Evolutionary conservation across 148 eudicot genomes (phyloP).

Genomic region (Salicornia ramosissima): DNA sequence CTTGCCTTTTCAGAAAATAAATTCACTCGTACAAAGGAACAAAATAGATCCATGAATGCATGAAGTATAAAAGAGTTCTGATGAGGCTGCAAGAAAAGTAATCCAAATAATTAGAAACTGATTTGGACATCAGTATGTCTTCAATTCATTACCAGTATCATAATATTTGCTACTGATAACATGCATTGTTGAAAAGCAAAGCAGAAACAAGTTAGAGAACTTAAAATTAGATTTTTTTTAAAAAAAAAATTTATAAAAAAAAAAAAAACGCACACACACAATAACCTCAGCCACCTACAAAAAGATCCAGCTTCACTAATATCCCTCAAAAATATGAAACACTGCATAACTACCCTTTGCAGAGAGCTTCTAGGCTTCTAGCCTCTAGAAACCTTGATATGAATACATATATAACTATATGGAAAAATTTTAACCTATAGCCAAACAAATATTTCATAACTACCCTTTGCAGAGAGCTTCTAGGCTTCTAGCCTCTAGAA

Average conservation of each 20-base stretch:
- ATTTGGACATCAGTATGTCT: constrained; percentile 2
- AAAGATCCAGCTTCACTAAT: background rate
- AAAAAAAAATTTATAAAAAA: background rate
- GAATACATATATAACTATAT: background rate
- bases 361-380: background rate
- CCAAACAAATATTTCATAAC: background rate
- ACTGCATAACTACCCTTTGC: background rate
- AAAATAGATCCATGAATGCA: constrained; percentile 97
- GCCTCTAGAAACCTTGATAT: background rate
- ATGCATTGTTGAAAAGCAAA: background rate
- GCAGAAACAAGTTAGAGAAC: background rate
- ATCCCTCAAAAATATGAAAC: background rate
- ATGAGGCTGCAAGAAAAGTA: constrained; percentile 78
- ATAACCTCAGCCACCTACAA: background rate
- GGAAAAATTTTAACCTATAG: no score
- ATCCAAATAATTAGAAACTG: constrained; percentile 30
- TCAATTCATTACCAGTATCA: constrained; percentile 11
- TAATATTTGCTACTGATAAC: background rate
- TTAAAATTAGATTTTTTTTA: no score
- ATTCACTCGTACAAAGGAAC: constrained; percentile 95
- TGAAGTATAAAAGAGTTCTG: constrained; percentile 93
- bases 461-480: background rate
- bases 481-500: background rate
- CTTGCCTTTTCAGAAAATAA: constrained; percentile 86
- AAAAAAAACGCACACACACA: background rate